These are phyloP conservation scores for Dactylellina sp. DNA, from an alignment of 2,329 filamentous ascomycete genomes.

Conservation along the genomic window DNA sequence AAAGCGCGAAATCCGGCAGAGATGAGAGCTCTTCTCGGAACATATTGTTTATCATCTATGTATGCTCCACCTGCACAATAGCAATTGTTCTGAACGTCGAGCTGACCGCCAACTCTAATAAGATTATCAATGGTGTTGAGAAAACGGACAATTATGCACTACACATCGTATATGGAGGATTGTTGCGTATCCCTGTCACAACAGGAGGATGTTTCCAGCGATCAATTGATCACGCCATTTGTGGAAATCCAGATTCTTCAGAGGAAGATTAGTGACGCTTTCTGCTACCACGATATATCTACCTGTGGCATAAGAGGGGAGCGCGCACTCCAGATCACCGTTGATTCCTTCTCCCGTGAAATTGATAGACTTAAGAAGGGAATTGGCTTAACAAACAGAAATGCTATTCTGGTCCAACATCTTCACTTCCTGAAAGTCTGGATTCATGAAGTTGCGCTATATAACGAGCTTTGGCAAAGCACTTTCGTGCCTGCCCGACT, in stretches of 20 bases:
- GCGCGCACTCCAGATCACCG: conserved; percentile 13
- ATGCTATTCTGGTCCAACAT: conserved; percentile 21
- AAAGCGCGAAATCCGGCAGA: conserved; percentile 18
- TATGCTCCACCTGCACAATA: conserved; percentile 17
- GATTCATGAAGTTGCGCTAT: conserved; percentile 24
- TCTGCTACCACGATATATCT: conserved; percentile 24
- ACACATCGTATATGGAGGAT: conserved; percentile 25
- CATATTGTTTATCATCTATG: conserved; percentile 24
- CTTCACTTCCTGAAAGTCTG: conserved; percentile 26
- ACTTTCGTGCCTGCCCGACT: conserved; percentile 20
- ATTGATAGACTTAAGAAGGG: conserved; percentile 25
- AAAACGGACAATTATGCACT: conserved; percentile 22
- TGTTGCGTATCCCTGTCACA: conserved; percentile 20
- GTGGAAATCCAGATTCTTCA: conserved; percentile 25
- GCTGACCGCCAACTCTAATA: conserved; percentile 20
- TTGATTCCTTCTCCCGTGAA: conserved; percentile 23
- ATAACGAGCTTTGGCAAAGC: conserved; percentile 26
- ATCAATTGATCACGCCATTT: conserved; percentile 23
- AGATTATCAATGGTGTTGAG: conserved; percentile 25
- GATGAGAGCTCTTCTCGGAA: conserved; percentile 27
- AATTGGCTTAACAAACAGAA: conserved; percentile 23
- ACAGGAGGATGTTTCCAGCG: conserved; percentile 14
- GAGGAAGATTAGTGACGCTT: conserved; percentile 24
- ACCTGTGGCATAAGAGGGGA: conserved; percentile 23
- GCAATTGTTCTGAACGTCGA: conserved; percentile 23